Percentiles rank a stretch among this genome's conserved stretches.
Evolutionary conservation across 2,329 filamentous ascomycete species (phyloP).

Genomic region (Hortaea sp.): DNA sequence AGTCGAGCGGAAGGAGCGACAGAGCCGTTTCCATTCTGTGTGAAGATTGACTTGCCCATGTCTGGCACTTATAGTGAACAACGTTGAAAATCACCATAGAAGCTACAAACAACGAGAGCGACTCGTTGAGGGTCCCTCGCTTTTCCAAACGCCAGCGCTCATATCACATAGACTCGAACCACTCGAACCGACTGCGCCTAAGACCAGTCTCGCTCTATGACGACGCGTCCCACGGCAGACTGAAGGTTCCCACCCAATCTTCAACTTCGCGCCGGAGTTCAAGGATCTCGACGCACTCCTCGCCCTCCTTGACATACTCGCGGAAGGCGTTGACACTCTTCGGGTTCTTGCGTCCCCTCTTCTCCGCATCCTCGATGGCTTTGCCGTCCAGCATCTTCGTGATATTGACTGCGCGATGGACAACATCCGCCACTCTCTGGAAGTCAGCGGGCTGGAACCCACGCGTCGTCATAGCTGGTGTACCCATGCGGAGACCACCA

Average conservation of each 20-base stretch:
- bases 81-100: too few relatives aligned
- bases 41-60: too few relatives aligned
- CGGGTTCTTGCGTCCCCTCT: conserved; percentile 55
- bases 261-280: conserved; percentile 65
- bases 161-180: conserved; percentile 1
- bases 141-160: conserved; percentile 1
- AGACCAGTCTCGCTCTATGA: conserved; percentile 2
- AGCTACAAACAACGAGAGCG: too few relatives aligned
- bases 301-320: conserved; percentile 57
- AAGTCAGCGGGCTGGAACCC: conserved; percentile 90
- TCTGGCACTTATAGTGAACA: too few relatives aligned
- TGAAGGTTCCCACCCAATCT: conserved; percentile 51
- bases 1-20: neutral
- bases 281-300: conserved; percentile 59
- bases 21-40: too few relatives aligned
- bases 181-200: neutral
- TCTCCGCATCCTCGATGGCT: conserved; percentile 57
- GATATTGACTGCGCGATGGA: conserved; percentile 73
- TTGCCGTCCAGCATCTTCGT: conserved; percentile 65
- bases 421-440: conserved; percentile 71
- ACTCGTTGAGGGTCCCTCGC: too few relatives aligned
- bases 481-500: conserved; percentile 86
- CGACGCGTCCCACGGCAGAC: conserved; percentile 8
- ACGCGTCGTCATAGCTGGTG: conserved; percentile 93
- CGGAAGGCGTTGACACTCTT: conserved; percentile 58